phyloP scores from a whole-genome alignment of 2,329 filamentous ascomycete species.

The Pseudocercospora eumusae region DNA sequence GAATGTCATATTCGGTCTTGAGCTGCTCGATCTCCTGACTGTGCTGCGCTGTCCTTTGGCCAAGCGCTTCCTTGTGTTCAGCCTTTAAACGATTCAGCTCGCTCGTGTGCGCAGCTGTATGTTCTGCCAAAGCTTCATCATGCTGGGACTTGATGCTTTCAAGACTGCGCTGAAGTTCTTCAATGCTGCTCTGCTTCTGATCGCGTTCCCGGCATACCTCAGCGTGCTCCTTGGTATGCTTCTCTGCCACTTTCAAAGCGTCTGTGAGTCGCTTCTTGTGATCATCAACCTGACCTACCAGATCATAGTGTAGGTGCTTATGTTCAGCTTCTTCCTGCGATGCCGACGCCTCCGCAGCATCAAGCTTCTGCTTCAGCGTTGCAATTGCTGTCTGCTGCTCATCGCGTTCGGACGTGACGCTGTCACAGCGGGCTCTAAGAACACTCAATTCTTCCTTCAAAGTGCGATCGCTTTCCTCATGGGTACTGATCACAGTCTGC shows the following conservation, averaged over 20 bases:
- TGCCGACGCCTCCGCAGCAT: constrained; percentile 23
- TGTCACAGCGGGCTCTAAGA: constrained; percentile 22
- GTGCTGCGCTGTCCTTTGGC: background rate
- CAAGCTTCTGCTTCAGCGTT: constrained; percentile 25
- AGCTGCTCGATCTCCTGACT: constrained; percentile 5
- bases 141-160: constrained; percentile 18
- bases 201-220: constrained; percentile 17
- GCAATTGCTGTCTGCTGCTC: constrained; percentile 12
- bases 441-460: constrained; percentile 26
- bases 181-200: constrained; percentile 5
- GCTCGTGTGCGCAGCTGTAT: background rate
- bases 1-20: background rate
- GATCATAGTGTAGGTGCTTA: constrained; percentile 12
- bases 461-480: constrained; percentile 14
- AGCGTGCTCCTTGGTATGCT: constrained; percentile 17
- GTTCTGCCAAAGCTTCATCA: constrained; percentile 9
- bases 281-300: constrained; percentile 23
- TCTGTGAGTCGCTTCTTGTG: constrained; percentile 21
- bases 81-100: background rate
- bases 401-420: constrained; percentile 20
- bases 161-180: constrained; percentile 18
- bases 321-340: constrained; percentile 4
- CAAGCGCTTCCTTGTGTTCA: background rate
- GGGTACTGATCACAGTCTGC: constrained; percentile 20
- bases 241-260: constrained; percentile 17